A percentile compares a stretch with the other conserved stretches of the same genome.
These are phyloP conservation scores for Rhodotorula sp. DNA, from an alignment of 1,284 basidiomycete species.

Conservation along the genomic window DNA sequence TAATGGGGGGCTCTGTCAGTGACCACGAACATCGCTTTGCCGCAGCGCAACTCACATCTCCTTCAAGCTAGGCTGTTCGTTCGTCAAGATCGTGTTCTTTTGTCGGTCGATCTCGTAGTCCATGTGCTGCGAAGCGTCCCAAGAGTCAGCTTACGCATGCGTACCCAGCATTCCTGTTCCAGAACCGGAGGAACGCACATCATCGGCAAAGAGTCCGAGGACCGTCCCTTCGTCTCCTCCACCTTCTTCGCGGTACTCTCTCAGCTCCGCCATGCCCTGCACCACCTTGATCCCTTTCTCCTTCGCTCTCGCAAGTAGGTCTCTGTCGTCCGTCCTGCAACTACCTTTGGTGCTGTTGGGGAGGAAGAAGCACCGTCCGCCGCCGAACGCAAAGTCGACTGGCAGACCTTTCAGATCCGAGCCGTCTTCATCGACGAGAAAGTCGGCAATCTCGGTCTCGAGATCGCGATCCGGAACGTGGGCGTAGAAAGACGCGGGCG, in stretches of 20 bases:
- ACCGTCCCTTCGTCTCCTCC: conserved; percentile 15
- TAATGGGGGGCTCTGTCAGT: background rate
- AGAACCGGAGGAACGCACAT: conserved; percentile 36
- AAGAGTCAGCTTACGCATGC: background rate
- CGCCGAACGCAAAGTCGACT: conserved; percentile 50
- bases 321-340: conserved; percentile 47
- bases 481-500: conserved; percentile 50
- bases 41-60: conserved; percentile 20
- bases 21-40: background rate
- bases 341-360: conserved; percentile 44
- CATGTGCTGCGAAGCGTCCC: conserved; percentile 38
- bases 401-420: conserved; percentile 23
- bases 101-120: conserved; percentile 46
- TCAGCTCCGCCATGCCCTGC: conserved; percentile 31
- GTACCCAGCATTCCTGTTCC: background rate
- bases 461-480: conserved; percentile 47
- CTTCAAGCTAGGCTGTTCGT: conserved; percentile 36
- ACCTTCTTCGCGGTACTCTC: conserved; percentile 24
- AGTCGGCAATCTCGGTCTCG: conserved; percentile 40
- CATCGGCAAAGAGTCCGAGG: conserved; percentile 34
- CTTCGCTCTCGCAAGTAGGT: conserved; percentile 44
- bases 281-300: conserved; percentile 32
- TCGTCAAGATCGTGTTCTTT: conserved; percentile 17
- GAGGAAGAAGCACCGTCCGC: conserved; percentile 49
- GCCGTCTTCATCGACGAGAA: conserved; percentile 36